Conservation (phyloP, 805 yeast genomes). For the Wickerhamiella spandovensis region DNA sequence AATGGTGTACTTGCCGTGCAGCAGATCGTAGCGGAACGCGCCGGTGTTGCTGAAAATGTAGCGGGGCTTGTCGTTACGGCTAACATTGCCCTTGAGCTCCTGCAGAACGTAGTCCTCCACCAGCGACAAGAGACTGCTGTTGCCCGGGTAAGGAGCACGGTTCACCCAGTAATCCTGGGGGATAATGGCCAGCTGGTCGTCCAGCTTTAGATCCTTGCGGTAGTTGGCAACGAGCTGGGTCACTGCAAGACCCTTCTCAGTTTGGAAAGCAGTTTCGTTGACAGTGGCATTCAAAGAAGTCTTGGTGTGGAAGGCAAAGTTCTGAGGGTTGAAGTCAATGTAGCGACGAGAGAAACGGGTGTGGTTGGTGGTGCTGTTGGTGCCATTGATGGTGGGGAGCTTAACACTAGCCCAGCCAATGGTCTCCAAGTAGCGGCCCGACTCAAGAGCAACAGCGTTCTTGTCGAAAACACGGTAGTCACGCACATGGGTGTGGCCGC, state of each 20-base stretch:
- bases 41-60: constrained; percentile 72
- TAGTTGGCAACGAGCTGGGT: constrained; percentile 32
- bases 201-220: constrained; percentile 39
- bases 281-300: constrained; percentile 7
- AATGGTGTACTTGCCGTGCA: constrained; percentile 67
- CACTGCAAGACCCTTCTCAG: constrained; percentile 40
- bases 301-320: constrained; percentile 53
- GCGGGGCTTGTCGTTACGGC: constrained; percentile 27
- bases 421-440: constrained; percentile 89
- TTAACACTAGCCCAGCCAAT: constrained; percentile 71
- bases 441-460: constrained; percentile 62
- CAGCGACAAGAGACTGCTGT: constrained; percentile 46
- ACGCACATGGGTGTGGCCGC: constrained; percentile 88
- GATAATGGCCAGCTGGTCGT: constrained; percentile 50
- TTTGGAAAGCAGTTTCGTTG: constrained; percentile 30
- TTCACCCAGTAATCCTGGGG: constrained; percentile 52
- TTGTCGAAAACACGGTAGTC: constrained; percentile 64
- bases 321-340: constrained; percentile 65
- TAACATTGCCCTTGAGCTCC: constrained; percentile 13
- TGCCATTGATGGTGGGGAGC: constrained; percentile 7
- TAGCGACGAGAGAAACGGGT: constrained; percentile 43
- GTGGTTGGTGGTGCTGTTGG: constrained; percentile 14
- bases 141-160: constrained; percentile 49
- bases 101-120: constrained; percentile 46
- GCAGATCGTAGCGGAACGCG: constrained; percentile 72